Conservation (phyloP, 257 asterid genomes). For the Ophiorrhiza pumila region DNA sequence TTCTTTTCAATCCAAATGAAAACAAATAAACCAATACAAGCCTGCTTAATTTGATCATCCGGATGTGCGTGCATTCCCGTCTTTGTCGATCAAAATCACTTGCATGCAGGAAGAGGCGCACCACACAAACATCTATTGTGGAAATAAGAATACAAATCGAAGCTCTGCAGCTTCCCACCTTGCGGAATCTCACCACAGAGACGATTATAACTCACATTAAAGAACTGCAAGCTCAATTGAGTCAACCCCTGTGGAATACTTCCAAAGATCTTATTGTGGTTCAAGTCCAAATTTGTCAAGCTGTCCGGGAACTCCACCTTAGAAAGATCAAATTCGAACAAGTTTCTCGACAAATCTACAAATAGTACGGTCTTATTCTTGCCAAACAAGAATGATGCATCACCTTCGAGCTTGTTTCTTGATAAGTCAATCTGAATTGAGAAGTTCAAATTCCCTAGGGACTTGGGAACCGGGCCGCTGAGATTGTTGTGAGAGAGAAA, state of each 20-base stretch:
- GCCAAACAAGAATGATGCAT: conserved; percentile 51
- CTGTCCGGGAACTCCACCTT: conserved; percentile 38
- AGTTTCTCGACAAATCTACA: conserved; percentile 47
- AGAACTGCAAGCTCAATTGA: conserved; percentile 13
- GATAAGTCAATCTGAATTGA: conserved; percentile 27
- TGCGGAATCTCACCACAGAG: conserved; percentile 57
- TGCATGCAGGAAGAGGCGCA: conserved; percentile 47
- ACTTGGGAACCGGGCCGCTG: conserved; percentile 45
- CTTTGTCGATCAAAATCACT: conserved; percentile 4
- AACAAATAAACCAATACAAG: not conserved
- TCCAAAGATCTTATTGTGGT: conserved; percentile 1
- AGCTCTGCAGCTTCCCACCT: conserved; percentile 44
- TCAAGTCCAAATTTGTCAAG: not conserved
- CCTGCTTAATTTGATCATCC: not conserved
- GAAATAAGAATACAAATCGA: conserved; percentile 31
- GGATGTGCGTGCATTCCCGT: no score
- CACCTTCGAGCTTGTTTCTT: conserved; percentile 59
- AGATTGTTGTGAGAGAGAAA: conserved; percentile 59
- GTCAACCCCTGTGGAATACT: conserved; percentile 40
- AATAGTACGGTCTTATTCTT: conserved; percentile 38
- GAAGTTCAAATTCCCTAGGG: conserved; percentile 35
- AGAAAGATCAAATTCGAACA: conserved; percentile 48
- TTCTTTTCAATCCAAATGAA: no score
- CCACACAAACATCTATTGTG: conserved; percentile 64
- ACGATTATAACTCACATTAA: conserved; percentile 63